phyloP scores from a whole-genome alignment of 2,329 filamentous ascomycete genomes.

The Penicillium sp. region DNA sequence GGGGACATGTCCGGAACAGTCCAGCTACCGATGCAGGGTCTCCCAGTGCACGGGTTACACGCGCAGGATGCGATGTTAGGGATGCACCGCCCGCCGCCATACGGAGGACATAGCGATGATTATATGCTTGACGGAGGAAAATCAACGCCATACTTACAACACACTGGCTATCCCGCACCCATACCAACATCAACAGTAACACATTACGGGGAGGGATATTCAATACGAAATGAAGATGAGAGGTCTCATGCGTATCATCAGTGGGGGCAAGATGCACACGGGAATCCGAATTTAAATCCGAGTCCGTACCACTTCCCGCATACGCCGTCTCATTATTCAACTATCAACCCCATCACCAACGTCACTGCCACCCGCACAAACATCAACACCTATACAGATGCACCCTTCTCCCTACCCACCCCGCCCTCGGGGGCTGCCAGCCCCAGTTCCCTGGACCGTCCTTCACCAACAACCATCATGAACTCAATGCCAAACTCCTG shows the following conservation, averaged over 20 bases:
- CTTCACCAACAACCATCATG: constrained; percentile 3
- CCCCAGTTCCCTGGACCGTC: not conserved
- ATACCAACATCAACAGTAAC: not conserved
- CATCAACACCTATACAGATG: not conserved
- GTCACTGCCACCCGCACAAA: not conserved
- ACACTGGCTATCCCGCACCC: not conserved
- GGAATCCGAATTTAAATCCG: not conserved
- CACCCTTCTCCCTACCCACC: not conserved
- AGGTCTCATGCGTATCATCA: not conserved
- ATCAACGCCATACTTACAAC: not conserved
- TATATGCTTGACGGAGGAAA: not conserved
- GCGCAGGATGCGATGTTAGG: not conserved
- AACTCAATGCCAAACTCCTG: constrained; percentile 17
- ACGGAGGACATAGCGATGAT: not conserved
- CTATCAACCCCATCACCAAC: not conserved
- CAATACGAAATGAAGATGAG: not conserved
- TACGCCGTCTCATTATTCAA: not conserved
- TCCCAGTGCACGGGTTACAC: not conserved
- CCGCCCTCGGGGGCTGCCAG: not conserved
- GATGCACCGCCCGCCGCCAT: not conserved
- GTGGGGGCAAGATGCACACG: not conserved
- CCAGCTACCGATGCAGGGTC: not conserved
- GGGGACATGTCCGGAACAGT: not conserved
- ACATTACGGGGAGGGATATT: not conserved
- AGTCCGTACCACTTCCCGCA: not conserved